A percentile compares a stretch with the other conserved stretches of the same genome.
Evolutionary conservation across 108 stramenopile species (phyloP).

Genomic region (Mayamaea pseudoterrestris): DNA sequence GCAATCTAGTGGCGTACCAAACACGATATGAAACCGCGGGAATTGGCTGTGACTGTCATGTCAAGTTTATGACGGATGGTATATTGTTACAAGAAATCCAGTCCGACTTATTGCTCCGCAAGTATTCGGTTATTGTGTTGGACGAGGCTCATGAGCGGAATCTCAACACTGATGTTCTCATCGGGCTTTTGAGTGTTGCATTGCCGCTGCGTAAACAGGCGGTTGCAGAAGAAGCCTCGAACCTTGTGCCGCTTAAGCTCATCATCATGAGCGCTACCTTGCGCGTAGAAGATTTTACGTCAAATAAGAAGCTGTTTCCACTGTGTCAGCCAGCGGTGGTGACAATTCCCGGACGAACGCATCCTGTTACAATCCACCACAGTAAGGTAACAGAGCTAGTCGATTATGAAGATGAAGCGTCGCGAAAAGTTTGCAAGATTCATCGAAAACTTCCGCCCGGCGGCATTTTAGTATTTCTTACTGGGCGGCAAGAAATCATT

Average conservation of each 20-base stretch:
- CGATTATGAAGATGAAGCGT: constrained; percentile 75
- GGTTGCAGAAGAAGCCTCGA: constrained; percentile 35
- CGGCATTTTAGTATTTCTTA: constrained; percentile 94
- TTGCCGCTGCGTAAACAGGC: constrained; percentile 74
- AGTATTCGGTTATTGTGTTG: constrained; percentile 85
- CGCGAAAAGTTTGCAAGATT: constrained; percentile 78
- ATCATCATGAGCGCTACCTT: constrained; percentile 98
- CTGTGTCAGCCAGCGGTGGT: constrained; percentile 53
- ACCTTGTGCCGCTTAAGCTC: constrained; percentile 79
- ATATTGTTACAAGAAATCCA: constrained; percentile 91
- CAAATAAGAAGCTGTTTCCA: constrained; percentile 77
- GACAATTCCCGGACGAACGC: constrained; percentile 83
- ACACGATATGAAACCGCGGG: constrained; percentile 91
- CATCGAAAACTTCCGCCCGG: constrained; percentile 85
- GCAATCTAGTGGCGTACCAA: constrained; percentile 87
- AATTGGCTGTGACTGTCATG: constrained; percentile 52
- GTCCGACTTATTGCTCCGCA: constrained; percentile 83
- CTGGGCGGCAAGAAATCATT: constrained; percentile 91
- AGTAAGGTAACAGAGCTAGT: constrained; percentile 88
- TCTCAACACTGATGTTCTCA: constrained; percentile 92
- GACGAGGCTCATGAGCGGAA: constrained; percentile 95
- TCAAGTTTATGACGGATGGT: constrained; percentile 99
- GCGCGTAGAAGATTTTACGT: constrained; percentile 88
- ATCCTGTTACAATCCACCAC: constrained; percentile 95
- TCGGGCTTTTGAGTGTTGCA: constrained; percentile 82